A percentile compares a stretch with the other conserved stretches of the same genome.
These are phyloP conservation scores for Chaetomium fimeti DNA, from an alignment of 495 filamentous ascomycete species.

Conservation along the genomic window DNA sequence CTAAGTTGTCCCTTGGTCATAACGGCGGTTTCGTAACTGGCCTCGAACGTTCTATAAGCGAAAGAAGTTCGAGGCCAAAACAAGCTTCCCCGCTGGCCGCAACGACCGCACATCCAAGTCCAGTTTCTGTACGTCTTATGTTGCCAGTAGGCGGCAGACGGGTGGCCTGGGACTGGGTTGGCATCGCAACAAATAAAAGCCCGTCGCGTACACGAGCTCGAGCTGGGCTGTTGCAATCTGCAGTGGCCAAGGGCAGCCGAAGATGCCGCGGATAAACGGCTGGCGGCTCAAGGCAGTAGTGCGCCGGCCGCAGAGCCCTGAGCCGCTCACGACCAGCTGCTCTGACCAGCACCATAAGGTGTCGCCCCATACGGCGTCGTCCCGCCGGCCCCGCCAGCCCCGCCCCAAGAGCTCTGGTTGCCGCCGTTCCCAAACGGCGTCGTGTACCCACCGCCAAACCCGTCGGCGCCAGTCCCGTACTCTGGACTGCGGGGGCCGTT, in stretches of 20 bases:
- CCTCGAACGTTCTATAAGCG: not conserved
- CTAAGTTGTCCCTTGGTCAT: not conserved
- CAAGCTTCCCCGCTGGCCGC: not conserved
- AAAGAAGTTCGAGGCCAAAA: not conserved
- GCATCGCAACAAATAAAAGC: too few species aligned
- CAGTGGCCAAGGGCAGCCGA: not conserved
- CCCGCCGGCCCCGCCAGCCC: constrained; percentile 63
- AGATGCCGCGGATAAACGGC: not conserved
- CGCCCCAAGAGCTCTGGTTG: constrained; percentile 61
- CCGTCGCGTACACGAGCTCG: too few species aligned
- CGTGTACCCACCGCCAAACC: constrained; percentile 64
- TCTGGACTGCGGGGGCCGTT: constrained; percentile 62
- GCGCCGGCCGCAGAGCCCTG: too few species aligned
- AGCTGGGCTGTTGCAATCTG: not conserved
- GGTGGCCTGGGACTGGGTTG: too few species aligned
- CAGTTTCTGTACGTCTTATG: not conserved
- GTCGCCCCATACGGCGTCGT: constrained; percentile 60
- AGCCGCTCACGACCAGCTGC: constrained; percentile 29
- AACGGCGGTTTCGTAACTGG: not conserved
- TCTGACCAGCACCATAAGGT: constrained; percentile 33
- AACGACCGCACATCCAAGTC: not conserved
- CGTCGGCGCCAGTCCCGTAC: constrained; percentile 54
- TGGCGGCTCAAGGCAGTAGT: not conserved
- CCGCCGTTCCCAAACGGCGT: constrained; percentile 67
- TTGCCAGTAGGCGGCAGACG: not conserved